Evolutionary conservation across 768 basidiomycete species (phyloP), one percentile per base, ranked within the genome.

Genomic region (Pleurotus tuoliensis): DNA sequence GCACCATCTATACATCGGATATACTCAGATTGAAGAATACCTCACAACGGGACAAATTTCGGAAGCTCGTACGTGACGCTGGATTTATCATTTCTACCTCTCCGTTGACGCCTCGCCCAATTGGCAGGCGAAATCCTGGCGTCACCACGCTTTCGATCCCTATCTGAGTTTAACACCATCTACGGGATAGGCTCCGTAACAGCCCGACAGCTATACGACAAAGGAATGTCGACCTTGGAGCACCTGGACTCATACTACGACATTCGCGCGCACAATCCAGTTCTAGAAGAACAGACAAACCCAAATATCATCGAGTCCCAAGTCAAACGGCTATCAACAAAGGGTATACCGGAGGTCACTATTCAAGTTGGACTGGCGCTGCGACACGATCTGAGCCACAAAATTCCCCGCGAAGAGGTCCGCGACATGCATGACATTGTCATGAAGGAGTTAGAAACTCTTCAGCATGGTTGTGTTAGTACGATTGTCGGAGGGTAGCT

Each of bases 401-500:
- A 16, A 20, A 94, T 96, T 37, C 76, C 90, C 0, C 75, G 92
- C 5, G 73, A 69, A 0, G 92, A 97, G 67, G 90, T 91, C 0
- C 86, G 92, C 57, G 82, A 87, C 62, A 93, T 96, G 56, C 80
- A 83, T n/a, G 64, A 63, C 1, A 72, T 82, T 8, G 81, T 96
- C 4, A 82, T 84, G 80, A 66, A 68, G n/a, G 85, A 93, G 63
- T 69, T 96, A 25, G 76, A 79, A 11, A 22, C 34, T 8, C 66
- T 96, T 7, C 77, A 85, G 51, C 74, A 79, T 1, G 92, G 90
- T 0, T 94, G 86, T 63, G 68, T 80, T 16, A 84, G 82, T 62
- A 90, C 87, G 4, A 82, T 97, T 40, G 88, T 82, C 39, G 94
- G 94, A 63, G 90, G 94, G 92, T 90, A 50, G 60, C 83, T 71